These are phyloP conservation scores for Spizellomyces punctatus DNA, from an alignment of 192 early-diverging fungal genomes.

Conservation along the genomic window DNA sequence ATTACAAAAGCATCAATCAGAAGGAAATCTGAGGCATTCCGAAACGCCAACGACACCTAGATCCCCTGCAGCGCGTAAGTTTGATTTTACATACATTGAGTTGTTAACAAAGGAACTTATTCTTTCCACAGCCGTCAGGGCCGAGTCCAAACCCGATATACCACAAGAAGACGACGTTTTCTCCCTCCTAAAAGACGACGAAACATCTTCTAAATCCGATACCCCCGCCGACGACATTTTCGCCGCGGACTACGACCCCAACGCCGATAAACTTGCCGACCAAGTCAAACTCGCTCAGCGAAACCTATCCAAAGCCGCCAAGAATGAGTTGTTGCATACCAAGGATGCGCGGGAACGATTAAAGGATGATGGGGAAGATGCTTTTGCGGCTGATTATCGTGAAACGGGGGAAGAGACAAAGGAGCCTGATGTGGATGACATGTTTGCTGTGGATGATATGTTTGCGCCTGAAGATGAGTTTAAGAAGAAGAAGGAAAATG, in stretches of 20 bases:
- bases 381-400: slow-evolving; percentile 71
- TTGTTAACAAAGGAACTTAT: too few relatives aligned
- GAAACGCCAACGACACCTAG: slow-evolving; percentile 30
- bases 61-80: too few relatives aligned
- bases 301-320: slow-evolving; percentile 31
- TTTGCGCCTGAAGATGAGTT: slow-evolving; percentile 51
- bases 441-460: slow-evolving; percentile 83
- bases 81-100: too few relatives aligned
- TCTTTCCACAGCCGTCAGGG: too few relatives aligned
- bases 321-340: slow-evolving; percentile 34
- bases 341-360: slow-evolving; percentile 34
- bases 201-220: background rate
- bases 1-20: slow-evolving; percentile 66
- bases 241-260: slow-evolving; percentile 82
- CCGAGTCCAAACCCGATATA: too few relatives aligned
- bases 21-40: slow-evolving; percentile 24
- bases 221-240: slow-evolving; percentile 31
- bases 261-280: slow-evolving; percentile 68
- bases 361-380: slow-evolving; percentile 47
- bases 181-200: background rate
- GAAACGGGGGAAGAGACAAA: slow-evolving; percentile 38
- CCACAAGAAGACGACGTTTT: slow-evolving; percentile 7
- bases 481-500: slow-evolving; percentile 25
- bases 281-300: slow-evolving; percentile 59
- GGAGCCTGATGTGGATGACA: slow-evolving; percentile 49